Evolutionary conservation across 306 rosid species (phyloP).

Genomic region (Notholithocarpus densiflorus): DNA sequence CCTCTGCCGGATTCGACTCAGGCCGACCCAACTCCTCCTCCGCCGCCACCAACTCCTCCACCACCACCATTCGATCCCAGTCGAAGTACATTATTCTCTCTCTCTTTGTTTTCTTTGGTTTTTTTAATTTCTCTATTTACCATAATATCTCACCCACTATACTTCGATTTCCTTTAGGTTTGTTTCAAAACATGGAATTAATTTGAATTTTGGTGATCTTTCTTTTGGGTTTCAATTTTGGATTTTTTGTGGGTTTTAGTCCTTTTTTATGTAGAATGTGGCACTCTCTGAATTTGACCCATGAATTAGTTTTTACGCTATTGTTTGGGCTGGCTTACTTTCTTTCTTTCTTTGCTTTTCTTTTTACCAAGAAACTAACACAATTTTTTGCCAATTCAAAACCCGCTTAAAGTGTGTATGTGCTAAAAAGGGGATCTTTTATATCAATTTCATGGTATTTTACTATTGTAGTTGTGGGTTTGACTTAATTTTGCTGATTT

Average conservation of each 20-base stretch:
- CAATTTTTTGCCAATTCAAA: no score
- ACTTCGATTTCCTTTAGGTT: neutral
- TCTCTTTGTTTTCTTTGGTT: neutral
- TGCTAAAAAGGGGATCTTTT: neutral
- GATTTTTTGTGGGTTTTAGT: neutral
- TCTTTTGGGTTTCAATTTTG: conserved; percentile 4
- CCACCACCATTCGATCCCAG: conserved; percentile 59
- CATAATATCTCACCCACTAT: no score
- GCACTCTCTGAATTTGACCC: neutral
- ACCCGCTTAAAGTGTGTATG: no score
- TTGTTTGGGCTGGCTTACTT: neutral
- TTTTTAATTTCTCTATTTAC: neutral
- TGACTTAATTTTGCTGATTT: neutral
- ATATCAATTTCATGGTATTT: neutral
- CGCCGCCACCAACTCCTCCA: conserved; percentile 8
- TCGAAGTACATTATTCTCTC: conserved; percentile 36
- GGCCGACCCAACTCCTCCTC: neutral
- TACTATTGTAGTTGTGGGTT: neutral
- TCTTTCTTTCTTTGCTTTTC: neutral
- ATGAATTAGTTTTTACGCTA: neutral
- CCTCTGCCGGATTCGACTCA: no score
- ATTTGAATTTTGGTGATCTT: neutral
- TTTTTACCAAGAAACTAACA: no score
- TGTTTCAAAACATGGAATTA: neutral
- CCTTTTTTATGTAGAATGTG: neutral